Percentiles rank a stretch among this genome's conserved stretches.
Conservation (phyloP, 768 basidiomycete species). For the Lanmaoa pseudosensibilis region DNA sequence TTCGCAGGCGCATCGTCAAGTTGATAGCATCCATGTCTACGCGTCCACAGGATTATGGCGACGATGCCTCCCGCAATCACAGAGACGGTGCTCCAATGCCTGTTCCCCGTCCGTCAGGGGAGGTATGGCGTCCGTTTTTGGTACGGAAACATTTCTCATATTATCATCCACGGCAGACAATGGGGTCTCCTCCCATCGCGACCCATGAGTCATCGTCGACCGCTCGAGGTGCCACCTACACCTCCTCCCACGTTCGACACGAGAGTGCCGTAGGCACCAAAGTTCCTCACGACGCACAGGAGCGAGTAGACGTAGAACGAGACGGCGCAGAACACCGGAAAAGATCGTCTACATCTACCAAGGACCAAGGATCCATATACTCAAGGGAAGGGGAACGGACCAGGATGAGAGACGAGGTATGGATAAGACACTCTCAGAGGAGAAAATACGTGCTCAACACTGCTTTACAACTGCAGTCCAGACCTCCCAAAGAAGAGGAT, state of each 20-base stretch:
- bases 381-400: not conserved
- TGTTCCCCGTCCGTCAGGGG: not conserved
- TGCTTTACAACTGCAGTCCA: not conserved
- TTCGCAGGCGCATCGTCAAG: slow-evolving; percentile 10
- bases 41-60: not conserved
- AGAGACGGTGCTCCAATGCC: not conserved
- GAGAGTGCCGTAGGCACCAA: not conserved
- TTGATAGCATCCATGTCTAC: slow-evolving; percentile 8
- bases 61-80: not conserved
- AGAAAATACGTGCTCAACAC: not conserved
- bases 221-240: not conserved
- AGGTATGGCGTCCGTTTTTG: slow-evolving; percentile 7
- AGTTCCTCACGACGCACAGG: not conserved
- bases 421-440: not conserved
- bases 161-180: not conserved
- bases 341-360: not conserved
- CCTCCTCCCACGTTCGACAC: not conserved
- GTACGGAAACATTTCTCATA: not conserved
- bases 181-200: not conserved
- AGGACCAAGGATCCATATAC: not conserved
- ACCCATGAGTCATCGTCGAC: not conserved
- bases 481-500: not conserved
- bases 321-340: not conserved
- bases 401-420: slow-evolving; percentile 9
- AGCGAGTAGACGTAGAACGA: not conserved